phyloP scores from a whole-genome alignment of 1,284 basidiomycete species.

The Irpex rosettiformis region DNA sequence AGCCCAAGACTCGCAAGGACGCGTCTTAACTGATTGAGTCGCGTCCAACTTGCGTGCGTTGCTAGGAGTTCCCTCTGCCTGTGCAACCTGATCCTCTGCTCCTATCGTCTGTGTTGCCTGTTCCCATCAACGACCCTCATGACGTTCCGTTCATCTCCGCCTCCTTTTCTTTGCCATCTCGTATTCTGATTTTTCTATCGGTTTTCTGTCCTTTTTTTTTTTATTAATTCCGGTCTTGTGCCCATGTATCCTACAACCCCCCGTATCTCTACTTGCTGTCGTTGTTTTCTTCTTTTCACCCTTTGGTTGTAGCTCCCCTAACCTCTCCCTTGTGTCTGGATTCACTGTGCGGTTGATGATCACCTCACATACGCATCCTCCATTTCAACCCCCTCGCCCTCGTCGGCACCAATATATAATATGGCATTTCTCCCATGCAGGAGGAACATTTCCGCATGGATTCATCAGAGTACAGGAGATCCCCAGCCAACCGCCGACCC shows the following conservation, averaged over 20 bases:
- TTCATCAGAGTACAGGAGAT: conserved; percentile 13
- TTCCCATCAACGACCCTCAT: conserved; percentile 10
- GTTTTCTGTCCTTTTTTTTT: neutral
- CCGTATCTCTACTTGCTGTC: conserved; percentile 17
- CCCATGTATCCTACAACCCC: conserved; percentile 16
- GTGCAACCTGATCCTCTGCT: neutral
- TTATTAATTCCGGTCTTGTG: conserved; percentile 1
- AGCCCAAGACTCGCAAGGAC: conserved; percentile 68
- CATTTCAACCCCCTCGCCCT: neutral
- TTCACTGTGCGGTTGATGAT: conserved; percentile 16
- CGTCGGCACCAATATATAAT: neutral
- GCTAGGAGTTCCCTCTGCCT: neutral
- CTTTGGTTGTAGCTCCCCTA: conserved; percentile 15
- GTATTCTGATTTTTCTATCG: neutral
- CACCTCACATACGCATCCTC: conserved; percentile 9
- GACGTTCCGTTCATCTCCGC: conserved; percentile 8
- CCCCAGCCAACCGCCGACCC: conserved; percentile 15
- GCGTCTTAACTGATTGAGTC: conserved; percentile 20
- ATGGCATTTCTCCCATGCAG: conserved; percentile 14
- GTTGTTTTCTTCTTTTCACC: conserved; percentile 8
- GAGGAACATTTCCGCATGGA: conserved; percentile 12
- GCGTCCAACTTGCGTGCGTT: neutral
- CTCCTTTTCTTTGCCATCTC: neutral
- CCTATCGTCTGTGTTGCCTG: neutral
- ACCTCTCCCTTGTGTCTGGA: conserved; percentile 9